Conservation (phyloP, 805 yeast genomes). For the Candida pini region DNA sequence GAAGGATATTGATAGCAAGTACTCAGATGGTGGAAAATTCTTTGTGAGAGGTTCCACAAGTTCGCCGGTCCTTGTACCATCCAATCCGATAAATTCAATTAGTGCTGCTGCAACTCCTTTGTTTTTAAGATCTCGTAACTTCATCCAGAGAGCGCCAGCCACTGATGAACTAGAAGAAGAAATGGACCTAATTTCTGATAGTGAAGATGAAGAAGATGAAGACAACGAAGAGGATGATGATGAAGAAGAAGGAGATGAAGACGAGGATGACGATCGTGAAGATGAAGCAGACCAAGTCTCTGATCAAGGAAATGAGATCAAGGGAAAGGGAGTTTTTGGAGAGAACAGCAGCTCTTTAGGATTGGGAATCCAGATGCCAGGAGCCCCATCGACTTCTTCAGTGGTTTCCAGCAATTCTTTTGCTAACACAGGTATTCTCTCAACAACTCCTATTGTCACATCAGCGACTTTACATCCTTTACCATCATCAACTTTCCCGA, state of each 20-base stretch:
- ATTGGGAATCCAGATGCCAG: too few relatives aligned
- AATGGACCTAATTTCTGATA: constrained; percentile 24
- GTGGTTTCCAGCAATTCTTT: background rate
- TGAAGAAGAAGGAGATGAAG: constrained; percentile 5
- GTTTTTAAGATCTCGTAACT: constrained; percentile 11
- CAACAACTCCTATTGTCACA: constrained; percentile 35
- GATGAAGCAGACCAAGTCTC: constrained; percentile 13
- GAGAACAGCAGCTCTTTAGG: too few relatives aligned
- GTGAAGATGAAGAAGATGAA: constrained; percentile 21
- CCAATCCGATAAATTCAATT: constrained; percentile 6
- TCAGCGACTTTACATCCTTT: constrained; percentile 18
- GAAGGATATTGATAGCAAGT: constrained; percentile 75
- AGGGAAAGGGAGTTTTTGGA: too few relatives aligned
- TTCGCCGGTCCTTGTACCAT: constrained; percentile 2
- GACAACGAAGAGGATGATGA: constrained; percentile 9
- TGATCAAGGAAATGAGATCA: constrained; percentile 6
- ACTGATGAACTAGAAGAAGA: constrained; percentile 8
- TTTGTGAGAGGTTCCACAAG: constrained; percentile 39
- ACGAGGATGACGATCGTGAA: constrained; percentile 19
- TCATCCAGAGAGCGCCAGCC: constrained; percentile 4
- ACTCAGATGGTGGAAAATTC: constrained; percentile 86
- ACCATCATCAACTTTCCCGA: constrained; percentile 7
- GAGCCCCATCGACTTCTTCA: too few relatives aligned
- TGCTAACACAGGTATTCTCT: constrained; percentile 16
- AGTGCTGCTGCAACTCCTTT: constrained; percentile 18